Percentiles rank a stretch among this genome's conserved stretches.
These are phyloP conservation scores for Hylodesmum podocarpum DNA, from an alignment of 306 rosid genomes.

Conservation along the genomic window DNA sequence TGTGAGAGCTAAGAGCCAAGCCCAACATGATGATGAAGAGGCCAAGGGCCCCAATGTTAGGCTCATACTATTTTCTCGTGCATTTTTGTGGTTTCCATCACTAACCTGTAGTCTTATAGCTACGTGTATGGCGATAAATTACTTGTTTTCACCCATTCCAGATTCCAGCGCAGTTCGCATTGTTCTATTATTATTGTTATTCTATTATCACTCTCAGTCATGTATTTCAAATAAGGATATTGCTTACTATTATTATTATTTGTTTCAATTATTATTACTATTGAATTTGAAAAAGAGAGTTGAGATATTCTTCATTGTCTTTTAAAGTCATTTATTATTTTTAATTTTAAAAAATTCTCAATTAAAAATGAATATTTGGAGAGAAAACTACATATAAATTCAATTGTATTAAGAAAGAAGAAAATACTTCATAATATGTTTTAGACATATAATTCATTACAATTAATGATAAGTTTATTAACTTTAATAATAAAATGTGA, in stretches of 20 bases:
- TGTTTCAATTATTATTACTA: background rate
- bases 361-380: too few relatives aligned
- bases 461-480: too few relatives aligned
- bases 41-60: conserved; percentile 19
- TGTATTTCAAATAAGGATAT: background rate
- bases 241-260: background rate
- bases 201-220: background rate
- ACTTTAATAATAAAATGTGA: too few relatives aligned
- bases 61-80: background rate
- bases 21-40: conserved; percentile 23
- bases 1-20: conserved; percentile 15
- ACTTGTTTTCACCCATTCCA: background rate
- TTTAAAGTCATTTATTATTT: background rate
- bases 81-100: conserved; percentile 5
- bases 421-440: too few relatives aligned
- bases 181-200: background rate
- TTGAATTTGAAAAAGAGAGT: background rate
- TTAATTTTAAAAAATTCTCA: background rate
- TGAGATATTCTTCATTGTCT: background rate
- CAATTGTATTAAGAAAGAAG: too few relatives aligned
- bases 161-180: background rate
- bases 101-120: conserved; percentile 8
- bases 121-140: conserved; percentile 12
- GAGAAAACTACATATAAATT: too few relatives aligned
- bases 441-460: too few relatives aligned